Base-by-base conservation (phyloP, 306 rosid genomes). In the peach (Prunus persica) region DNA sequence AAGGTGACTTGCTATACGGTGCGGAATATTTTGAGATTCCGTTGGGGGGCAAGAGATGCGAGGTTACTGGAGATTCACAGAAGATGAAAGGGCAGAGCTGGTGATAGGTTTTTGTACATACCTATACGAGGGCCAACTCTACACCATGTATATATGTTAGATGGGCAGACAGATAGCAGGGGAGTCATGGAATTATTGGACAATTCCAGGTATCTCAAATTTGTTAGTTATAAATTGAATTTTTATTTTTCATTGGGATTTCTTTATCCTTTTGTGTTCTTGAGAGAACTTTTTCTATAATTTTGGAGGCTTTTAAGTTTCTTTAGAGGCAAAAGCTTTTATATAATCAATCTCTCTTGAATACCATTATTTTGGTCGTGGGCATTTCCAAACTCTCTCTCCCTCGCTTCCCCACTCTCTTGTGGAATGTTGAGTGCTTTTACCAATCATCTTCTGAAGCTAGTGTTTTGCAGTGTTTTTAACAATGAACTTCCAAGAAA, bases 21-120 rank as follows among this genome's bases (percentile, higher is more conserved):
- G 8, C 47, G n/a, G 46, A 28, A 46, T 34, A 25, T 38, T 34
- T 18, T 34, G 6, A 34, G 49, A 63, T 32, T 10, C 15, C 14
- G 70, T 19, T 27, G 50, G 62, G 11, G 47, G 20, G 15, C 22
- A 51, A 67, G 38, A 60, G 30, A 27, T 20, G 34, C 51, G 80
- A 41, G 84, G 38, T 54, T 58, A 49, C 43, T 30, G 67, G 63
- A 76, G 72, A 78, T 75, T 72, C 67, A 72, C 62, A 70, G 78
- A 78, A 81, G 69, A 74, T 27, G 62, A 72, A 85, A 76, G 57
- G 51, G 60, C 54, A 75, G 67, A 80, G 77, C 78, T 80, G 81
- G 85, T 80, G 92, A 76, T 80, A 80, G 88, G 88, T 80, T 86
- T 80, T 45, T 90, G 94, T 91, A 91, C 83, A 93, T 89, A 93